A percentile compares a stretch with the other conserved stretches of the same genome.
phyloP scores from a whole-genome alignment of 208 protist genomes.

The Tritrichomonas musculus region DNA sequence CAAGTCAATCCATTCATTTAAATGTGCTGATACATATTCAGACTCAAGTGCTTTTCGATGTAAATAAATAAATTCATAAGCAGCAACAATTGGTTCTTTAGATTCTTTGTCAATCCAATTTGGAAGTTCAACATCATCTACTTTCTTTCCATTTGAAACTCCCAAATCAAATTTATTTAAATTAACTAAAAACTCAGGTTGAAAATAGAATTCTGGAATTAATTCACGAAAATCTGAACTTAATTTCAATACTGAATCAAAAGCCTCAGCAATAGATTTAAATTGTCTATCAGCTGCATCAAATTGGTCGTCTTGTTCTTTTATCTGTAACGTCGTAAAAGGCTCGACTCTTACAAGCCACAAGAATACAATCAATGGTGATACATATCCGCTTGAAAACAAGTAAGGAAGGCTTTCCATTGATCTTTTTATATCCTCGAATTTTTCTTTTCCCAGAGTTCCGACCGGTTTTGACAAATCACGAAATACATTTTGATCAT shows the following conservation, averaged over 20 bases:
- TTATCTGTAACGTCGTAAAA: conserved; percentile 17
- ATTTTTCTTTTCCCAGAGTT: not conserved
- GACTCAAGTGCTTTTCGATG: not conserved
- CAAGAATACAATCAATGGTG: not conserved
- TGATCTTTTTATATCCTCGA: not conserved
- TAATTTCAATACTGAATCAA: not conserved
- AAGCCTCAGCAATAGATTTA: not conserved
- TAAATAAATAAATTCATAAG: not conserved
- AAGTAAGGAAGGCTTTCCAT: not conserved
- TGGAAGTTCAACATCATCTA: not conserved
- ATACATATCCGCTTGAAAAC: not conserved
- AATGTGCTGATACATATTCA: not conserved
- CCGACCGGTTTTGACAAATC: not conserved
- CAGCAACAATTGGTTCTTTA: too few species aligned
- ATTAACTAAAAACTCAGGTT: not conserved
- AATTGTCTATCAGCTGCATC: not conserved
- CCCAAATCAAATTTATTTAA: not conserved
- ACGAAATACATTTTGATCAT: not conserved
- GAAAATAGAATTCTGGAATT: conserved; percentile 30
- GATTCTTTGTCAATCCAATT: too few species aligned
- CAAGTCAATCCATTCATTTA: conserved; percentile 3
- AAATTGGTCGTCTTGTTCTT: conserved; percentile 70
- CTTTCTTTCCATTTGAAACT: not conserved
- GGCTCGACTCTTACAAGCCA: not conserved
- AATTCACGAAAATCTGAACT: not conserved